Evolutionary conservation across 2,329 filamentous ascomycete species (phyloP).

Genomic region (Ophiostoma triangulosporum): DNA sequence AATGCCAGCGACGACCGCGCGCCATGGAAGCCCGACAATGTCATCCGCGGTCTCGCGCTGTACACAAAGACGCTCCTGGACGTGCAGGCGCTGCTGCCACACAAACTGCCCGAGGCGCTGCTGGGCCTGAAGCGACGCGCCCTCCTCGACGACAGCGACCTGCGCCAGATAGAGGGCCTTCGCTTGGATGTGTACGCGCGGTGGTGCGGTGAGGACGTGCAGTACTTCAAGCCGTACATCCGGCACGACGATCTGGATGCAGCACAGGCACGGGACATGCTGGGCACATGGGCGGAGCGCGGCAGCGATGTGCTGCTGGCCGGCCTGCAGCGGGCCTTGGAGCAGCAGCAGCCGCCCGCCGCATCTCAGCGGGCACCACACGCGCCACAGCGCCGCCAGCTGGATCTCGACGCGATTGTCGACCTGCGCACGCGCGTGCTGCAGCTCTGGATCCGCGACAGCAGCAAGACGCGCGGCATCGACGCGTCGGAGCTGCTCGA

Average conservation of each 20-base stretch:
- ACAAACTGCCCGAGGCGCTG: slow-evolving; percentile 56
- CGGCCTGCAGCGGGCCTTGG: slow-evolving; percentile 48
- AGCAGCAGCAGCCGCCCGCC: slow-evolving; percentile 21
- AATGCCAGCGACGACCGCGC: slow-evolving; percentile 17
- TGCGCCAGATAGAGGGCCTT: slow-evolving; percentile 54
- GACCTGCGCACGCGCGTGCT: slow-evolving; percentile 56
- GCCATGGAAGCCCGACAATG: slow-evolving; percentile 25
- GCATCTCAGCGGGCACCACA: neutral
- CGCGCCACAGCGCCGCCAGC: slow-evolving; percentile 16
- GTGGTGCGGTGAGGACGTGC: slow-evolving; percentile 74
- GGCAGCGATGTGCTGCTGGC: slow-evolving; percentile 45
- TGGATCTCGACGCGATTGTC: slow-evolving; percentile 55
- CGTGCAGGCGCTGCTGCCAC: slow-evolving; percentile 62
- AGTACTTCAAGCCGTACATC: slow-evolving; percentile 76
- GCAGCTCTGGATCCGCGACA: slow-evolving; percentile 61
- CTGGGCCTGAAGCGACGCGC: slow-evolving; percentile 53
- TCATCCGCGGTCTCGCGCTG: slow-evolving; percentile 54
- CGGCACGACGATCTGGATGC: slow-evolving; percentile 63
- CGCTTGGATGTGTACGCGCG: slow-evolving; percentile 63
- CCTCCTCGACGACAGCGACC: slow-evolving; percentile 55
- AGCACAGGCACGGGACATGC: slow-evolving; percentile 43
- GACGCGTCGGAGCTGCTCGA: slow-evolving; percentile 56
- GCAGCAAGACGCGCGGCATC: slow-evolving; percentile 49
- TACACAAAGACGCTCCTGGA: slow-evolving; percentile 58
- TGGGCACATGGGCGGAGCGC: slow-evolving; percentile 49